Evolutionary conservation across 2,329 filamentous ascomycete genomes (phyloP).

Genomic region (Orbilia ellipsospora): DNA sequence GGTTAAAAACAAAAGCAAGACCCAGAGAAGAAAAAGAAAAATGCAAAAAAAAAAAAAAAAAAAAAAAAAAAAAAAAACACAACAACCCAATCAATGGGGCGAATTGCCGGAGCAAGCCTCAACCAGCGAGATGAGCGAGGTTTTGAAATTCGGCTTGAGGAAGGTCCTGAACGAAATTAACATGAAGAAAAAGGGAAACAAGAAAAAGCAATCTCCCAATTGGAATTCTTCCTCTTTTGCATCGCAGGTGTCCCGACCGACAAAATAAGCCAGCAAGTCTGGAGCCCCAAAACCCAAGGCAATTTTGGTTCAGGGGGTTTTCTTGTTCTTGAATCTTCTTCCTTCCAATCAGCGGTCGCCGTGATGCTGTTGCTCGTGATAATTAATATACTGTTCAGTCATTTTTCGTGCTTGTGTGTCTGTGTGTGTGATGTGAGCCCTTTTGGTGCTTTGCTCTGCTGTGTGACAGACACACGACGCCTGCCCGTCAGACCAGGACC

Average conservation of each 20-base stretch:
- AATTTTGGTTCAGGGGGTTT: constrained; percentile 49
- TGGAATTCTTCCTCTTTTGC: constrained; percentile 24
- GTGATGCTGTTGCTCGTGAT: not conserved
- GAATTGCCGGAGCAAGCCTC: constrained; percentile 36
- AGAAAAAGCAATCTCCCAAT: constrained; percentile 32
- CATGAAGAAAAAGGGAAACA: constrained; percentile 16
- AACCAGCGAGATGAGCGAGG: constrained; percentile 52
- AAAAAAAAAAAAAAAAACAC: not conserved
- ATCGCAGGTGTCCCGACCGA: constrained; percentile 29
- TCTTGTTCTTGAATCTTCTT: not conserved
- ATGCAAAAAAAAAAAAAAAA: not conserved
- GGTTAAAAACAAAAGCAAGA: constrained; percentile 28
- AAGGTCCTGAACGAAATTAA: constrained; percentile 56
- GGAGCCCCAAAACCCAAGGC: not conserved
- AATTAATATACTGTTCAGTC: not conserved
- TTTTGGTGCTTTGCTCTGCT: no score
- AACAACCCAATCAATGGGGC: constrained; percentile 19
- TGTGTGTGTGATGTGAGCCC: no score
- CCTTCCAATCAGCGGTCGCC: constrained; percentile 1
- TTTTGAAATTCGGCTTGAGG: constrained; percentile 55
- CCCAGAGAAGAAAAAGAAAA: not conserved
- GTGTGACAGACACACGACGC: not conserved
- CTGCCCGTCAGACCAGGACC: not conserved
- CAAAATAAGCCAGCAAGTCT: no score
- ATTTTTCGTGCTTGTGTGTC: no score